Percentiles rank a stretch among this genome's conserved stretches.
Conservation (phyloP, 257 asterid species). For the Nicotiana obtusifolia region DNA sequence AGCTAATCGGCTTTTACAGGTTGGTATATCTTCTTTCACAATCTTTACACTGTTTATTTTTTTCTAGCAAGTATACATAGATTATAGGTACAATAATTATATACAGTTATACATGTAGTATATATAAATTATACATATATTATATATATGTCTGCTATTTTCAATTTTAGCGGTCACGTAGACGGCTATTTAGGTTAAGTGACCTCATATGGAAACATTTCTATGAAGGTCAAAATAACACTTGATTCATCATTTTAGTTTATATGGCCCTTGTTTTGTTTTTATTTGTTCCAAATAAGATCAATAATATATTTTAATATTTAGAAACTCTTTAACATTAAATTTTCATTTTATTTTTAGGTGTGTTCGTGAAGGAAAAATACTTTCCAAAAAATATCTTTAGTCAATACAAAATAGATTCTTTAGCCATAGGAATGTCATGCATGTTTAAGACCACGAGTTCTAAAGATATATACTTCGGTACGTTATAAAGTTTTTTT, state of each 20-base stretch:
- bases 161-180: no score
- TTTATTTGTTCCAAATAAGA: neutral
- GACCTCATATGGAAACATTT: neutral
- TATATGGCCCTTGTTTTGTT: neutral
- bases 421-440: no score
- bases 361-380: neutral
- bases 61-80: no score
- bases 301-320: no score
- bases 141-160: no score
- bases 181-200: no score
- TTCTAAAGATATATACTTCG: neutral
- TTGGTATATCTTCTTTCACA: neutral
- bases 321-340: no score
- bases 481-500: neutral
- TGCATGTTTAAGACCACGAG: neutral
- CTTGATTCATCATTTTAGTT: neutral
- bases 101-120: no score
- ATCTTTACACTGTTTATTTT: no score
- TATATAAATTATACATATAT: no score
- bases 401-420: no score
- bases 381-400: neutral
- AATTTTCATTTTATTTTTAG: neutral
- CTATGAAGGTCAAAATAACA: neutral
- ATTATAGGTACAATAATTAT: no score
- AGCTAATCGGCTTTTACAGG: slow-evolving; percentile 28